phyloP scores from a whole-genome alignment of 176 grass and related monocot species.

The Guadua angustifolia region DNA sequence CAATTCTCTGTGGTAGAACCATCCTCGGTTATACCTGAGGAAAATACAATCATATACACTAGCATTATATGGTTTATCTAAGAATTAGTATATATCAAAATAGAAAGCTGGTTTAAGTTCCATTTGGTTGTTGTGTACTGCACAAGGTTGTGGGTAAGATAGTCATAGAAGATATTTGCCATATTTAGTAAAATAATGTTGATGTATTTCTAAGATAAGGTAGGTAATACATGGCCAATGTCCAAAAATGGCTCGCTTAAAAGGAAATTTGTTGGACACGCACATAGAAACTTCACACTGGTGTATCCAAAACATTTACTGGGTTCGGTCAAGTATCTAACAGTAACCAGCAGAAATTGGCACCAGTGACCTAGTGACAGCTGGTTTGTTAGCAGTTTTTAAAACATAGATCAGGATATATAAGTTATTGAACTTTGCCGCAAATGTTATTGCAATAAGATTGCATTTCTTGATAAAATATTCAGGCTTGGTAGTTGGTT shows the following conservation, averaged over 20 bases:
- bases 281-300: background rate
- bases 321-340: background rate
- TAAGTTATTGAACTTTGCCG: background rate
- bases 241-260: constrained; percentile 16
- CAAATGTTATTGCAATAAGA: constrained; percentile 7
- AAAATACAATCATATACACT: background rate
- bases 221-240: background rate
- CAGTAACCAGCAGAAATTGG: constrained; percentile 5
- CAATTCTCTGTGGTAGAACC: constrained; percentile 94
- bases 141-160: background rate
- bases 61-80: constrained; percentile 31
- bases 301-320: background rate
- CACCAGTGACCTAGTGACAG: constrained; percentile 3
- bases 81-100: constrained; percentile 11
- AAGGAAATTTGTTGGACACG: background rate
- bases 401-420: background rate
- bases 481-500: background rate
- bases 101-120: background rate
- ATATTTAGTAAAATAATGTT: constrained; percentile 24
- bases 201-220: background rate
- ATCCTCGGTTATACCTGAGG: constrained; percentile 74
- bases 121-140: constrained; percentile 8
- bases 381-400: constrained; percentile 13
- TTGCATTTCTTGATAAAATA: constrained; percentile 13
- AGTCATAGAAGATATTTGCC: background rate